Evolutionary conservation across 331 rosid genomes (phyloP), one percentile per base, ranked within the genome.

Genomic region (Phaseolus coccineus): DNA sequence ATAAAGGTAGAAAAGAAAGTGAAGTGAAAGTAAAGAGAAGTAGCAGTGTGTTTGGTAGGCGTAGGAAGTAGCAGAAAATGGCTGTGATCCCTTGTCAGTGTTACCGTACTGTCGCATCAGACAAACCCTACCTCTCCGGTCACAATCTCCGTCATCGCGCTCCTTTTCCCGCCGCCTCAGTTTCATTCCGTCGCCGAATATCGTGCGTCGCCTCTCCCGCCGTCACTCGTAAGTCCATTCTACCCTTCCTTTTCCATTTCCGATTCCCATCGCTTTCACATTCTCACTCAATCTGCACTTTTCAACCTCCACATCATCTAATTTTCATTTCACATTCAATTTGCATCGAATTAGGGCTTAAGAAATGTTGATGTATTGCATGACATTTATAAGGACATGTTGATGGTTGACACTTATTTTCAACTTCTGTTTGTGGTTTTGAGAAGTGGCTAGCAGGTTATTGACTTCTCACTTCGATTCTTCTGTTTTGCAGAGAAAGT

Each of bases 201-300:
- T 83, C 90, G 28, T 91, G 93, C 85, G 87, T 76, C 80, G 75
- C 82, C 73, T 71, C 90, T 69, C 19, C 87, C 5, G 57, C 84
- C 2, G 66, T 66, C 30, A 56, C 47, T 28, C 85, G 63, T 75
- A 78, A 77, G 82, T 88, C 87, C 85, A 56, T 31, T 77, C 5
- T 13, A 44, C 63, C 15, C 50, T 55, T 63, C 13, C 33, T 40
- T 11, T 14, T 64, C 73, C 56, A 4, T 44, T 68, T 44, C 73
- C 44, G 37, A 51, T 30, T 62, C 39, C 12, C 3, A 63, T 28
- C 42, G 3, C 55, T 40, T 62, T 68, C 71, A 40, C 71, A n/a
- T 25, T 40, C 31, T 14, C 67, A 50, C 57, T 63, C 67, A 11
- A n/a, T 35, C 9, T 42, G 9, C 47, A 42, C 71, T 14, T 7